Evolutionary conservation across 495 filamentous ascomycete species (phyloP), one percentile per base, ranked within the genome.

Genomic region (Sporormia fimetaria): DNA sequence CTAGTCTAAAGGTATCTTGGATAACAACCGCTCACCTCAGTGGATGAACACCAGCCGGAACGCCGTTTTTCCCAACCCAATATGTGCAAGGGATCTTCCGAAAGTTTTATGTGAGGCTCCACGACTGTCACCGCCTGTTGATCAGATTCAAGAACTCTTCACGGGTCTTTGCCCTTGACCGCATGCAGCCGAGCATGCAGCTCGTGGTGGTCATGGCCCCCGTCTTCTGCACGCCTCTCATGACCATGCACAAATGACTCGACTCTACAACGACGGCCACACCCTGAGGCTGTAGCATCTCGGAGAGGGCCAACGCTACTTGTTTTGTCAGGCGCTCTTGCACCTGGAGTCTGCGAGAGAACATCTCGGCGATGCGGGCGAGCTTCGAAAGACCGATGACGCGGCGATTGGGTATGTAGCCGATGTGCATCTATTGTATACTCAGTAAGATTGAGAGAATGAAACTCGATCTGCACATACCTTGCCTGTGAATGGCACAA

Each of bases 231-330:
- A 95, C 86, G 1, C 87, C 87, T 16, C 87, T 72, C 83, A 90
- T 90, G 7, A 94, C 88, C 87, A 95, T 96, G 68, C 90, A 96
- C n/a, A 96, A 69, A 65, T 98, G 90, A 51, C 79, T 83, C 21
- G 84, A 88, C 56, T 98, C 92, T 81, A 96, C 94, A 33, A 98
- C 87, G 6, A 98, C 87, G 16, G 81, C 88, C 3, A 98, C 88
- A 27, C 92, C 90, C 58, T 79, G 80, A n/a, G 90, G 90, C 65
- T 87, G 80, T 14, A 96, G 69, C 3, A 96, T 75, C 56, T 96
- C 87, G 47, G 84, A 82, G 33, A 96, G 78, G 6, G 88, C 92
- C 42, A 94, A 77, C 4, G 90, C 92, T 7, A 98, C 87, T 60
- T 98, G 87, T 60, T 90, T 92, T 10, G 92, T 98, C 16, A 98